Percentiles rank a stretch among this genome's conserved stretches.
Conservation (phyloP, 495 filamentous ascomycete species). For the Tuber calosporum region DNA sequence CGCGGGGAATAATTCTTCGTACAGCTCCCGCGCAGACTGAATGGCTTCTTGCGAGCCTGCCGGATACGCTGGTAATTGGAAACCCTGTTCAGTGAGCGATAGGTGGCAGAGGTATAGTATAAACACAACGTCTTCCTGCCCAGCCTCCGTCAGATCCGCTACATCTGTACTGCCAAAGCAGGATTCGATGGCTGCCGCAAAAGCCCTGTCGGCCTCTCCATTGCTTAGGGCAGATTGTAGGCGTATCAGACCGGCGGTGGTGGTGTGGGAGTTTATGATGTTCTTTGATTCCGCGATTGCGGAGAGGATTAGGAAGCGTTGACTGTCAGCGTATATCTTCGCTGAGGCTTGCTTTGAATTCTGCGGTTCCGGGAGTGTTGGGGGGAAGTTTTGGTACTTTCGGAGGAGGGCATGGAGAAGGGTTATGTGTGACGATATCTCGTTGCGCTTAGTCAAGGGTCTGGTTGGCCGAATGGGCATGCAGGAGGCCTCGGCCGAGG, state of each 20-base stretch:
- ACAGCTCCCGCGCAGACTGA: constrained; percentile 19
- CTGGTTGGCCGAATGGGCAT: constrained; percentile 14
- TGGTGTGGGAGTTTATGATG: not conserved
- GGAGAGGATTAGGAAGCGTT: constrained; percentile 21
- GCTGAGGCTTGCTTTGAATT: constrained; percentile 18
- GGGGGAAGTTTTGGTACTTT: constrained; percentile 19
- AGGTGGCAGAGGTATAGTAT: constrained; percentile 36
- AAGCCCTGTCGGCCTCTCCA: not conserved
- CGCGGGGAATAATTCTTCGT: constrained; percentile 28
- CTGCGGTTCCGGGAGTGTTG: constrained; percentile 1
- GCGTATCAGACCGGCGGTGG: not conserved
- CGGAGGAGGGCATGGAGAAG: constrained; percentile 25
- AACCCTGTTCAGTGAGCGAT: constrained; percentile 10
- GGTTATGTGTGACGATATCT: constrained; percentile 29
- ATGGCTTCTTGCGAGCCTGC: constrained; percentile 5
- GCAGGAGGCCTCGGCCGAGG: constrained; percentile 15
- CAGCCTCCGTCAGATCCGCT: constrained; percentile 19
- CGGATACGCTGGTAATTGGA: not conserved
- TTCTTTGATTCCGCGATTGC: constrained; percentile 20
- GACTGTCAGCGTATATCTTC: constrained; percentile 24
- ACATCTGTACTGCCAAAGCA: constrained; percentile 28
- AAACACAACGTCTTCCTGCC: constrained; percentile 35
- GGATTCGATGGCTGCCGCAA: constrained; percentile 16
- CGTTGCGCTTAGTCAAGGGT: constrained; percentile 22
- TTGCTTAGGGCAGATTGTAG: constrained; percentile 11